Base-by-base conservation (phyloP, 2,329 filamentous ascomycete genomes). In the Fusarium longipes region DNA sequence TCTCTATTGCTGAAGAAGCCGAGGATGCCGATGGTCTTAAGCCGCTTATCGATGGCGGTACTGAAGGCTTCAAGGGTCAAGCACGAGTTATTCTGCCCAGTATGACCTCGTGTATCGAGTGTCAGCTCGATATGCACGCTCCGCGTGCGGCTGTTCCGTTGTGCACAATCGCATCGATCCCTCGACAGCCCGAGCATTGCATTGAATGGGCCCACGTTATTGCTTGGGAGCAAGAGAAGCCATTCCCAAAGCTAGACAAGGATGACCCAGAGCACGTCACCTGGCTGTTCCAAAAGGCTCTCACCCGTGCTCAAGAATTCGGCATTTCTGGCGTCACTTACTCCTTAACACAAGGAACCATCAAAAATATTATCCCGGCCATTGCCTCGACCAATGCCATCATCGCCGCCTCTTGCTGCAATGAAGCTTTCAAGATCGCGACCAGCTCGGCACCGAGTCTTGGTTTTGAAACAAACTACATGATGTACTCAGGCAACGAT, bases 151-250 rank as follows among this genome's bases (percentile, higher is more conserved):
- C 96, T 15, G 95, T 99, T 1, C 96, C 96, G 1, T 90, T 99
- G 27, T 99, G 96, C 79, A 99, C 96, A 5, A 89, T 99, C 58
- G 96, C 96, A 17, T 96, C 93, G 18, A 98, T 99, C 70, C 96
- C 96, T 11, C 91, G 96, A 15, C 96, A 99, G 76, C 96, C 96
- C 1, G 94, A 98, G 77, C 96, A 99, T 81, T 99, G 96, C 77
- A 92, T 99, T 74, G 96, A 99, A 81, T 99, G 96, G 96, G 96
- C 96, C 0, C 95, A 98, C 77, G 91, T 98, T 75, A 97, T 99
- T 66, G 96, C 96, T 38, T 99, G 96, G 96, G 93, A 97, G 65
- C 87, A 91, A 70, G 89, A 93, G 74, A 90, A 91, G 76, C 91
- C 91, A 66, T 96, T 95, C 69, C 89, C 93, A 18, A 85, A 87